A percentile compares a stretch with the other conserved stretches of the same genome.
phyloP scores from a whole-genome alignment of 2,329 filamentous ascomycete genomes.

The Aspergillus versicolor region DNA sequence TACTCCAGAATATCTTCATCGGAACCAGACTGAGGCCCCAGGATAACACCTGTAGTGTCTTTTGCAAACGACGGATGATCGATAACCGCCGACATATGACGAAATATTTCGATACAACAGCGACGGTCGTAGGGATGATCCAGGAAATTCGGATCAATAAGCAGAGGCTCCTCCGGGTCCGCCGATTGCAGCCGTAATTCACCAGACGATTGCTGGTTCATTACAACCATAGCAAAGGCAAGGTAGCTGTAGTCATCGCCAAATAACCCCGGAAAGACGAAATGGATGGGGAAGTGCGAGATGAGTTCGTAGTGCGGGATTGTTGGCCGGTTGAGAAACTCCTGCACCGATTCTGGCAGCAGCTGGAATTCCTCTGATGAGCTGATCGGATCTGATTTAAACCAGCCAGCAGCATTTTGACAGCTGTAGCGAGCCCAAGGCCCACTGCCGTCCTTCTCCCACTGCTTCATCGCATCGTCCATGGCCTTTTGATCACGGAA shows the following conservation, averaged over 20 bases:
- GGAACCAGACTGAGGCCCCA: constrained; percentile 47
- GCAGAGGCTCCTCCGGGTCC: constrained; percentile 51
- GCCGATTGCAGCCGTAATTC: constrained; percentile 54
- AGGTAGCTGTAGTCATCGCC: constrained; percentile 42
- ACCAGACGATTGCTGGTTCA: constrained; percentile 56
- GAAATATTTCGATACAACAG: constrained; percentile 50
- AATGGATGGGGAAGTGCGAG: constrained; percentile 48
- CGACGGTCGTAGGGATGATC: constrained; percentile 55
- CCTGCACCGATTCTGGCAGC: constrained; percentile 36
- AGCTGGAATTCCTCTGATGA: constrained; percentile 50
- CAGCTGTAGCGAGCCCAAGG: constrained; percentile 42
- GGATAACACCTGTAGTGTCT: constrained; percentile 42
- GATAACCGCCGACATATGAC: constrained; percentile 44
- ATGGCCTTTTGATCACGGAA: constrained; percentile 44
- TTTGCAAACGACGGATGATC: constrained; percentile 47
- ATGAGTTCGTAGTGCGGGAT: constrained; percentile 60
- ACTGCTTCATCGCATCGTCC: constrained; percentile 49
- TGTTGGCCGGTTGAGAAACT: constrained; percentile 48
- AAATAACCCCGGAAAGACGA: constrained; percentile 39
- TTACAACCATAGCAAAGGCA: constrained; percentile 48
- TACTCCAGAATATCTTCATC: constrained; percentile 56
- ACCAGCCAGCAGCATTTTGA: constrained; percentile 36
- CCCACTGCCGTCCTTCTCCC: constrained; percentile 44
- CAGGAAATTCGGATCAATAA: constrained; percentile 56
- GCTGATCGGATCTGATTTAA: constrained; percentile 44